Evolutionary conservation across 352 stramenopile species (phyloP).

Genomic region (Phytopythium cucurbitacearum): DNA sequence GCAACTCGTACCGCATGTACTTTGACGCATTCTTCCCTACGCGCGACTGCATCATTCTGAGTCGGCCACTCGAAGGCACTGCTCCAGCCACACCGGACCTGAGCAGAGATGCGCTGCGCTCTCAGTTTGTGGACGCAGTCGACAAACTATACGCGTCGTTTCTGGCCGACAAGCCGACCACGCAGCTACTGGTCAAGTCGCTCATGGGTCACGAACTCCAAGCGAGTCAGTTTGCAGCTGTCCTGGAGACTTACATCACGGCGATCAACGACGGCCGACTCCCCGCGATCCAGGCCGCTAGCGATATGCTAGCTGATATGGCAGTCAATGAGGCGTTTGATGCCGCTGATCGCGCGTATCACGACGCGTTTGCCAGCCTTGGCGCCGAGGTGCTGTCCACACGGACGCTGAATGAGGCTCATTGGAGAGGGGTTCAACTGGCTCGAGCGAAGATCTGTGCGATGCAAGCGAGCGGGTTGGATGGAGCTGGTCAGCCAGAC

Average conservation of each 20-base stretch:
- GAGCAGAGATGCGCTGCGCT: conserved; percentile 16
- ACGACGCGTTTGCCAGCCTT: conserved; percentile 8
- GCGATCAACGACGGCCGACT: conserved; percentile 33
- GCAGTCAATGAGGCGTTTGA: conserved; percentile 28
- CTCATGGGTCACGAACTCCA: conserved; percentile 34
- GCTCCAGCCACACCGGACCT: not conserved
- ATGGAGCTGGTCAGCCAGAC: no score
- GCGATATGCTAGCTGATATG: conserved; percentile 31
- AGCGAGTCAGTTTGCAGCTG: conserved; percentile 30
- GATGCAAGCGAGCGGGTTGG: no score
- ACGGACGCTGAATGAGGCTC: no score
- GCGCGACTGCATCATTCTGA: conserved; percentile 40
- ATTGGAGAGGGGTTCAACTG: no score
- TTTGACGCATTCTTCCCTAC: conserved; percentile 40
- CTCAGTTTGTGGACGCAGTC: conserved; percentile 50
- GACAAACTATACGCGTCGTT: conserved; percentile 43
- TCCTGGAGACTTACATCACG: conserved; percentile 41
- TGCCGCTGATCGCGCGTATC: conserved; percentile 21
- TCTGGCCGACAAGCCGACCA: conserved; percentile 23
- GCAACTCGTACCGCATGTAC: conserved; percentile 61
- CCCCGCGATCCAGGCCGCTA: conserved; percentile 41
- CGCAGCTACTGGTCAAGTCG: conserved; percentile 33
- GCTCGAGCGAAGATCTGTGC: no score
- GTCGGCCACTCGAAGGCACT: conserved; percentile 40
- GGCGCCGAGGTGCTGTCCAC: not conserved